Percentiles rank a stretch among this genome's conserved stretches.
These are phyloP conservation scores for Phytophthora pisi DNA, from an alignment of 352 stramenopile genomes.

Conservation along the genomic window DNA sequence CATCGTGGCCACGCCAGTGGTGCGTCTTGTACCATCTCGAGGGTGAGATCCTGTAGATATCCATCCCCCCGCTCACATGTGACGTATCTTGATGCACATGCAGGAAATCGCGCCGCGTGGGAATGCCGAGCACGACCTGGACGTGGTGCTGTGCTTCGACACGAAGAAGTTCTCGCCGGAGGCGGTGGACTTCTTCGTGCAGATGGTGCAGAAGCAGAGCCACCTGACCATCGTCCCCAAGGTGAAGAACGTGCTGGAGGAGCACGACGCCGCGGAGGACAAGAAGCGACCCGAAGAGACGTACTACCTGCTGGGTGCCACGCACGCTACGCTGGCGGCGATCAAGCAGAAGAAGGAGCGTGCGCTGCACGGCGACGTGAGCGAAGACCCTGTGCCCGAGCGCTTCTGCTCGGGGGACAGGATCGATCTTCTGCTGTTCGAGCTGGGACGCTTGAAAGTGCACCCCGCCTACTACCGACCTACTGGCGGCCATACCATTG, in stretches of 20 bases:
- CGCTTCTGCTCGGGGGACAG: slow-evolving; percentile 72
- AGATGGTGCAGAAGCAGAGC: slow-evolving; percentile 68
- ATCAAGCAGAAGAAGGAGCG: slow-evolving; percentile 73
- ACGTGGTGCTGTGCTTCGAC: slow-evolving; percentile 79
- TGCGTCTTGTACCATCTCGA: slow-evolving; percentile 30
- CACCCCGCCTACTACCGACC: slow-evolving; percentile 22
- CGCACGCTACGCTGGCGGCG: slow-evolving; percentile 47
- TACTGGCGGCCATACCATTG: slow-evolving; percentile 2
- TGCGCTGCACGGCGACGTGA: slow-evolving; percentile 44
- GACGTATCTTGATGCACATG: slow-evolving; percentile 14
- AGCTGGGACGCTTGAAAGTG: slow-evolving; percentile 65
- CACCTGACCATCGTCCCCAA: slow-evolving; percentile 60
- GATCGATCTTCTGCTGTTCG: slow-evolving; percentile 79
- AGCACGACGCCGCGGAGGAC: slow-evolving; percentile 28
- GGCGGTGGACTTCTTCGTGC: slow-evolving; percentile 71
- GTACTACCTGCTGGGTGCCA: slow-evolving; percentile 66
- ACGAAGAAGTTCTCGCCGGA: slow-evolving; percentile 54
- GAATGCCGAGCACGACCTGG: slow-evolving; percentile 64
- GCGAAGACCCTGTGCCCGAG: slow-evolving; percentile 48
- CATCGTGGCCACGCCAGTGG: slow-evolving; percentile 74
- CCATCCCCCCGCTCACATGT: background rate
- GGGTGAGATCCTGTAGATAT: background rate
- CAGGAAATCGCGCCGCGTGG: slow-evolving; percentile 63
- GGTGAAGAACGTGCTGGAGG: slow-evolving; percentile 41
- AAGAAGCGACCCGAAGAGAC: slow-evolving; percentile 33